Conservation (phyloP, 352 stramenopile species). For the Phytophthora litchii region DNA sequence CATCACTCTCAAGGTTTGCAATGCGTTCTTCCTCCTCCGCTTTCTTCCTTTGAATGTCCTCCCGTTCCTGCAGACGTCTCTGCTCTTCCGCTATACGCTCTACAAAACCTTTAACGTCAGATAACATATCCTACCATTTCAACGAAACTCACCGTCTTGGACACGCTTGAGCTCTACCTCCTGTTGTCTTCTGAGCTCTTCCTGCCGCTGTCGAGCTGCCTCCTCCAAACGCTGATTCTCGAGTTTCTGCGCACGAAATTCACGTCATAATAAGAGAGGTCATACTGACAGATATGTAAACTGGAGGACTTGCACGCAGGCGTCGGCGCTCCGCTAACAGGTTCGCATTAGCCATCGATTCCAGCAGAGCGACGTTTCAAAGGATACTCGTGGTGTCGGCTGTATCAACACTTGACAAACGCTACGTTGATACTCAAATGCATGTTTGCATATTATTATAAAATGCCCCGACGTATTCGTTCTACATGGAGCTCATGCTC, state of each 20-base stretch:
- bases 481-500: constrained; percentile 25
- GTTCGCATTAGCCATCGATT: constrained; percentile 19
- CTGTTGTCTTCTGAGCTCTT: constrained; percentile 46
- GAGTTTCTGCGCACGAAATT: constrained; percentile 53
- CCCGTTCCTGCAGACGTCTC: constrained; percentile 34
- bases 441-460: constrained; percentile 24
- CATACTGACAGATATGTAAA: neutral
- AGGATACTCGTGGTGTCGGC: neutral
- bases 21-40: constrained; percentile 47
- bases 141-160: constrained; percentile 44
- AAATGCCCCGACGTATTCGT: constrained; percentile 29
- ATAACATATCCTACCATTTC: neutral
- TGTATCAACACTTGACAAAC: neutral
- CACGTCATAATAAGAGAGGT: constrained; percentile 2
- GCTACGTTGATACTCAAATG: constrained; percentile 1
- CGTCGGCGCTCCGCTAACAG: constrained; percentile 46
- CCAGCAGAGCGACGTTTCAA: constrained; percentile 19
- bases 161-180: constrained; percentile 51
- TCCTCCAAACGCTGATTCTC: constrained; percentile 73
- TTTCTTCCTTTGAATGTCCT: constrained; percentile 30
- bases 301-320: constrained; percentile 32
- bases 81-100: constrained; percentile 49
- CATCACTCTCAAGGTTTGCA: constrained; percentile 44
- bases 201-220: constrained; percentile 50
- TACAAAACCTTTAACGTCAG: constrained; percentile 15